Percentiles rank a stretch among this genome's conserved stretches.
These are phyloP conservation scores for Solanum boliviense DNA, from an alignment of 257 asterid species.

Conservation along the genomic window DNA sequence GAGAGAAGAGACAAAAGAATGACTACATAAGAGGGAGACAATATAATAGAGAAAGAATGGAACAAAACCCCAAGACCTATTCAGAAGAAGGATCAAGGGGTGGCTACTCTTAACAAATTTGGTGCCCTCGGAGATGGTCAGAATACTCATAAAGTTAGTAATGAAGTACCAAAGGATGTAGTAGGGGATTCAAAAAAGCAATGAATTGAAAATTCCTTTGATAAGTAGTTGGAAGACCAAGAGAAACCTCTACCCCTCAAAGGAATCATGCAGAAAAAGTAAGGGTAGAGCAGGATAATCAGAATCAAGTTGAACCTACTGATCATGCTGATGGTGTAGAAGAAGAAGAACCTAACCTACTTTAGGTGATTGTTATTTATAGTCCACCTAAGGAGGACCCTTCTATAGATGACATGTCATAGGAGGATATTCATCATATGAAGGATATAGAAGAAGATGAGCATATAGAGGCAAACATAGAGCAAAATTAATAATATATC, in stretches of 20 bases:
- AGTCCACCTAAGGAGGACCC: neutral
- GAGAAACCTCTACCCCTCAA: neutral
- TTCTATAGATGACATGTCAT: neutral
- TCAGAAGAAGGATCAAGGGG: neutral
- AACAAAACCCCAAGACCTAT: neutral
- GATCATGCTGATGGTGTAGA: neutral
- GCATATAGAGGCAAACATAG: neutral
- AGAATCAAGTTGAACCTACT: neutral
- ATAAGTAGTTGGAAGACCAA: neutral
- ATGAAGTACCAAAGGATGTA: neutral
- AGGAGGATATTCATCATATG: neutral
- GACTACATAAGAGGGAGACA: neutral
- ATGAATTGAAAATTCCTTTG: neutral
- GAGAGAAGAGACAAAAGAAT: neutral
- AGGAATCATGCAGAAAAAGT: neutral
- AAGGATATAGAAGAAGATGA: neutral
- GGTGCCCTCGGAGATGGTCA: neutral
- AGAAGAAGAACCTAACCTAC: neutral
- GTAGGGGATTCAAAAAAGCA: neutral
- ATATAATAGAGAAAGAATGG: neutral
- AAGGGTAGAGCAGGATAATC: neutral
- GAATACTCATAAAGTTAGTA: neutral
- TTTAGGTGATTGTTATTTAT: neutral
- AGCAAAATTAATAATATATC: neutral
- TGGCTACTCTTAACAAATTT: neutral